Conservation (phyloP, 306 rosid species). For the Macrotyloma uniflorum region DNA sequence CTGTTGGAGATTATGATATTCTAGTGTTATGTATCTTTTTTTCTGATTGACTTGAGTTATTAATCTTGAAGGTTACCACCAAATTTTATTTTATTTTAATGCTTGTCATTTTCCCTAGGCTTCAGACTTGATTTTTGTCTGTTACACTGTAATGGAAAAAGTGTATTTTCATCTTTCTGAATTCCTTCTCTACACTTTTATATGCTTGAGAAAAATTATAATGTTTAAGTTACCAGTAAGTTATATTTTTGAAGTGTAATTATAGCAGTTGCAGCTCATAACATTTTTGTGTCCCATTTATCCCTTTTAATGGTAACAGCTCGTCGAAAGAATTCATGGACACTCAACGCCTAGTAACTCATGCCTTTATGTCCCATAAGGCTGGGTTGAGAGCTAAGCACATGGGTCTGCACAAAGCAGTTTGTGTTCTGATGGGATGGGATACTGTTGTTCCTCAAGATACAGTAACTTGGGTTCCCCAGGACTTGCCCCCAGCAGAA, state of each 20-base stretch:
- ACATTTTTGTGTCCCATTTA: slow-evolving; percentile 26
- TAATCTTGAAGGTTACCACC: slow-evolving; percentile 4
- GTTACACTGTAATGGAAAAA: slow-evolving; percentile 27
- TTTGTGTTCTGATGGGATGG: slow-evolving; percentile 95
- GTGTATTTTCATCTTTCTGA: slow-evolving; percentile 1
- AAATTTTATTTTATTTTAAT: slow-evolving; percentile 6
- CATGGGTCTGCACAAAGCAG: slow-evolving; percentile 87
- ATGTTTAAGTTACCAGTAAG: background rate
- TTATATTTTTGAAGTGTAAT: background rate
- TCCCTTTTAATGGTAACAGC: slow-evolving; percentile 57
- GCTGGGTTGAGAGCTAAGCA: slow-evolving; percentile 77
- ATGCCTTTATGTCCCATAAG: slow-evolving; percentile 95
- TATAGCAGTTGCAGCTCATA: background rate
- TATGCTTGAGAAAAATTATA: background rate
- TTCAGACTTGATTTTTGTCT: background rate
- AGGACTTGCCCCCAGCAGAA: slow-evolving; percentile 65
- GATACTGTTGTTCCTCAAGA: slow-evolving; percentile 72
- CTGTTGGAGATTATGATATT: background rate
- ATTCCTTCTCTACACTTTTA: slow-evolving; percentile 15
- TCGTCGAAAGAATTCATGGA: slow-evolving; percentile 91
- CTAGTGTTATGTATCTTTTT: slow-evolving; percentile 1
- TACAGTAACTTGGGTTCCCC: slow-evolving; percentile 84
- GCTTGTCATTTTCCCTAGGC: background rate
- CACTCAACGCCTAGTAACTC: slow-evolving; percentile 85
- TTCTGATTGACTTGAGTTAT: background rate